Conservation (phyloP, 805 yeast species). For the Saturnispora mendoncae region DNA sequence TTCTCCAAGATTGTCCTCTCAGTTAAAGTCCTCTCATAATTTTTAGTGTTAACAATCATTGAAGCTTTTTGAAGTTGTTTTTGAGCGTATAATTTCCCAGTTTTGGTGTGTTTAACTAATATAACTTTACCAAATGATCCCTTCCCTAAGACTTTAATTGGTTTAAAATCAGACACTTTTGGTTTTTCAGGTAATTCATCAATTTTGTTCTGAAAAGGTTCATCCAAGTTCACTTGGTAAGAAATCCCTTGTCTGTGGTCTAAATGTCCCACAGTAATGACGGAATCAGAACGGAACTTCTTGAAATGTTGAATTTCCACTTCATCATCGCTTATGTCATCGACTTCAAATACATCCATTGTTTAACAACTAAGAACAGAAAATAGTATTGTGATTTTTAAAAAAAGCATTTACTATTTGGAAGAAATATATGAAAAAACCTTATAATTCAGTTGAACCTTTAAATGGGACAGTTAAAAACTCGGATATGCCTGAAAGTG, state of each 20-base stretch:
- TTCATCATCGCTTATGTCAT: constrained; percentile 2
- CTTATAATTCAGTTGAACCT: background rate
- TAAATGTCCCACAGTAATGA: constrained; percentile 25
- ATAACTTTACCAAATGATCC: constrained; percentile 89
- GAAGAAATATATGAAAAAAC: constrained; percentile 6
- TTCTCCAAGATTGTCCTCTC: constrained; percentile 68
- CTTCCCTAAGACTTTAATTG: constrained; percentile 68
- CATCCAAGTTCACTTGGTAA: constrained; percentile 40
- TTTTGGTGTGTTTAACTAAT: constrained; percentile 54
- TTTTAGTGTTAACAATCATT: constrained; percentile 48
- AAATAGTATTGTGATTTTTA: too few species aligned
- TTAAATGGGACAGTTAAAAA: background rate
- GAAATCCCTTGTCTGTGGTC: constrained; percentile 37
- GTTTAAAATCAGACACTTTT: constrained; percentile 51
- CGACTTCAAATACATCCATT: constrained; percentile 4
- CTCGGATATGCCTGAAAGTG: constrained; percentile 1
- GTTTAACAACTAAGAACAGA: background rate
- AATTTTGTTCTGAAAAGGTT: constrained; percentile 24
- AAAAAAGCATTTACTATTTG: too few species aligned
- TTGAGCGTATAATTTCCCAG: constrained; percentile 71
- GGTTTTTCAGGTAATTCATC: constrained; percentile 15
- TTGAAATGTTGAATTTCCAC: constrained; percentile 17
- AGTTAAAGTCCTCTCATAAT: constrained; percentile 69
- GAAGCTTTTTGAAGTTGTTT: constrained; percentile 79
- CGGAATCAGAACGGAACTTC: constrained; percentile 25